Evolutionary conservation across 306 rosid genomes (phyloP).

Genomic region (Herpetospermum pedunculosum): DNA sequence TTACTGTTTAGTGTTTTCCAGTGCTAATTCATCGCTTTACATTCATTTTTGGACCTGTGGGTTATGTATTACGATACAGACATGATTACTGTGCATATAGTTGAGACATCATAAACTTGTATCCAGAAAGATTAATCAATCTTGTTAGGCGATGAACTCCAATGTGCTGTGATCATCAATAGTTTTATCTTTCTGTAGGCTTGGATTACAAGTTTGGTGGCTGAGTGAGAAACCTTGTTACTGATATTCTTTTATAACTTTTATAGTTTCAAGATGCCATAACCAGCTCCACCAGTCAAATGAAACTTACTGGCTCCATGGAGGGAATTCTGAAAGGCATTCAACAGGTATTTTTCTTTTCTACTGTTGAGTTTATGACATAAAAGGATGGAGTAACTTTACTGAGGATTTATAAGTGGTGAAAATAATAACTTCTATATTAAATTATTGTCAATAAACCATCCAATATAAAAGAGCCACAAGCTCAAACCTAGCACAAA

Average conservation of each 20-base stretch:
- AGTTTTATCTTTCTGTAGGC: neutral
- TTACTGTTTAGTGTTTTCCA: neutral
- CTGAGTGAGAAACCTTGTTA: neutral
- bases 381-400: conserved; percentile 4
- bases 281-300: conserved; percentile 50
- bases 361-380: neutral
- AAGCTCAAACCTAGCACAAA: neutral
- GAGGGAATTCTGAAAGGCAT: conserved; percentile 88
- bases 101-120: neutral
- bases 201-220: neutral
- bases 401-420: conserved; percentile 1
- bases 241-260: neutral
- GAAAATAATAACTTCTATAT: neutral
- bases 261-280: conserved; percentile 86
- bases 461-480: neutral
- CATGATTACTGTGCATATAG: neutral
- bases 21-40: neutral
- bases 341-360: conserved; percentile 51
- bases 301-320: conserved; percentile 72
- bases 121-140: neutral
- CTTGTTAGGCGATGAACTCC: neutral
- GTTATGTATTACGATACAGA: neutral
- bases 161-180: neutral
- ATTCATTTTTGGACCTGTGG: neutral
- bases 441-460: neutral